Evolutionary conservation across 73 alveolate species (phyloP).

Genomic region (Paramecium primaurelia): DNA sequence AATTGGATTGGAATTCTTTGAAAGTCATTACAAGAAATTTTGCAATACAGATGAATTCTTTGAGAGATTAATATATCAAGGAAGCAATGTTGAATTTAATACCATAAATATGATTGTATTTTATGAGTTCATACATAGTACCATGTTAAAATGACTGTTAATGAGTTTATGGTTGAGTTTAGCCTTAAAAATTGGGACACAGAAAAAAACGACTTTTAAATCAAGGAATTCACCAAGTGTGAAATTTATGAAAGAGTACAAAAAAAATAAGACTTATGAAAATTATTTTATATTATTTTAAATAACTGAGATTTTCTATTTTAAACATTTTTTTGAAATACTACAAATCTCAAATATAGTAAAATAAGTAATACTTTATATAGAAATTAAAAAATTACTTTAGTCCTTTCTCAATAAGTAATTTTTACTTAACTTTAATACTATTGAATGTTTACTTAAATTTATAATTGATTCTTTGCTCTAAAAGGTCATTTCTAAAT

Average conservation of each 20-base stretch:
- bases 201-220: conserved; percentile 18
- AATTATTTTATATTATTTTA: not conserved
- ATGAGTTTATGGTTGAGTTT: not conserved
- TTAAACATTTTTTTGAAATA: not conserved
- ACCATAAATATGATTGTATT: not conserved
- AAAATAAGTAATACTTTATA: not conserved
- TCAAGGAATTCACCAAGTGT: conserved; percentile 29
- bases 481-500: not conserved
- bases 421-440: not conserved
- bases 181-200: conserved; percentile 7
- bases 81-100: not conserved
- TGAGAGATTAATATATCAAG: not conserved
- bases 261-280: not conserved
- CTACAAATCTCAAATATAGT: not conserved
- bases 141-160: not conserved
- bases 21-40: not conserved
- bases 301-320: not conserved
- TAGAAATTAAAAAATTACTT: not conserved
- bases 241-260: not conserved
- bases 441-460: not conserved
- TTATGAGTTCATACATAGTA: not conserved
- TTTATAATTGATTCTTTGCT: not conserved
- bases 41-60: not conserved
- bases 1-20: not conserved
- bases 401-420: not conserved